Conservation (phyloP, 805 yeast species). For the Cyberlindnera xishuangbannaensis region DNA sequence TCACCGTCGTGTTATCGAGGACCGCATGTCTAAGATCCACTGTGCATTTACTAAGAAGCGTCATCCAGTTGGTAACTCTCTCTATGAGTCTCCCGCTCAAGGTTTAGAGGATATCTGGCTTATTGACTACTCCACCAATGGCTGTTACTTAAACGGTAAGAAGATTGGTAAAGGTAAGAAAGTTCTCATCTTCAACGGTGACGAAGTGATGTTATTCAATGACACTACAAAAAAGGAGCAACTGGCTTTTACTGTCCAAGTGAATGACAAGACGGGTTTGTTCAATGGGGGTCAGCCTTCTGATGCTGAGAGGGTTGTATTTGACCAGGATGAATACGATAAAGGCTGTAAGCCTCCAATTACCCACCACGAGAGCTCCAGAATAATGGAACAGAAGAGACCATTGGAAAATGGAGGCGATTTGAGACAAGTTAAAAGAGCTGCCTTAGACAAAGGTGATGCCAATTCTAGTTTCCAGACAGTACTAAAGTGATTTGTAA, state of each 20-base stretch:
- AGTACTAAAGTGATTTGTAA: slow-evolving; percentile 9
- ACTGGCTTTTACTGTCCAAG: slow-evolving; percentile 46
- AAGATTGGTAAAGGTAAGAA: slow-evolving; percentile 59
- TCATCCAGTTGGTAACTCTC: slow-evolving; percentile 51
- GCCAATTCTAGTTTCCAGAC: slow-evolving; percentile 24
- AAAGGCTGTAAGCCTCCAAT: slow-evolving; percentile 3
- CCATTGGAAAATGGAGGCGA: slow-evolving; percentile 4
- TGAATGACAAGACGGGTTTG: slow-evolving; percentile 59
- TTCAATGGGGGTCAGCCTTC: slow-evolving; percentile 41
- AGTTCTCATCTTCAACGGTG: slow-evolving; percentile 56
- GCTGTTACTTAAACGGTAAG: slow-evolving; percentile 62
- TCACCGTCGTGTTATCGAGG: slow-evolving; percentile 60
- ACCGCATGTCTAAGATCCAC: slow-evolving; percentile 78
- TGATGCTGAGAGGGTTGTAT: slow-evolving; percentile 1
- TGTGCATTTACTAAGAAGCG: slow-evolving; percentile 62
- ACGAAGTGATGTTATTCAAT: slow-evolving; percentile 56
- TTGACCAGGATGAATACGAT: slow-evolving; percentile 17
- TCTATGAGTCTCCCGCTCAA: slow-evolving; percentile 67
- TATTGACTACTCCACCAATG: slow-evolving; percentile 73
- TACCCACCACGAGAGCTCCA: slow-evolving; percentile 2
- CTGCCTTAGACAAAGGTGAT: slow-evolving; percentile 25
- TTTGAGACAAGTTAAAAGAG: slow-evolving; percentile 23
- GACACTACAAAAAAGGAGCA: slow-evolving; percentile 49
- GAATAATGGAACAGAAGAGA: too few species aligned
- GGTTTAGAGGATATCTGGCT: slow-evolving; percentile 75